Conservation (phyloP, 2,329 filamentous ascomycete species). For the Podosphaera fusca region DNA sequence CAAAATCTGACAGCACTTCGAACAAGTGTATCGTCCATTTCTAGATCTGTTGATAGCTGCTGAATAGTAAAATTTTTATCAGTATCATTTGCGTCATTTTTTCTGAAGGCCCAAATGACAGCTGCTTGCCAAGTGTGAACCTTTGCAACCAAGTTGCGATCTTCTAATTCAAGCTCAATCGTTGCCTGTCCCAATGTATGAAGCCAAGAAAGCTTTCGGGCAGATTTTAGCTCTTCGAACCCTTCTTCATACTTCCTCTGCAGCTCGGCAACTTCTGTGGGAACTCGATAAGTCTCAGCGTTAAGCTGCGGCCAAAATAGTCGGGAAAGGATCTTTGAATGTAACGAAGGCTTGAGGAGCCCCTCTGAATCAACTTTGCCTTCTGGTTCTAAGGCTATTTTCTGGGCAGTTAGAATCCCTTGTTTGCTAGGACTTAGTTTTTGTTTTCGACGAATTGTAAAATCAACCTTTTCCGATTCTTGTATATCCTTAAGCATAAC, state of each 20-base stretch:
- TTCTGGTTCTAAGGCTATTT: constrained; percentile 14
- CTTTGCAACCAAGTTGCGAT: constrained; percentile 49
- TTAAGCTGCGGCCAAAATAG: constrained; percentile 81
- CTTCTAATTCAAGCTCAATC: constrained; percentile 62
- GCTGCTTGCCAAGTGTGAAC: constrained; percentile 70
- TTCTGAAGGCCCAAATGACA: constrained; percentile 64
- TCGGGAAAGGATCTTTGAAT: constrained; percentile 70
- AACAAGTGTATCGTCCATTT: constrained; percentile 54
- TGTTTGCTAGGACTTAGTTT: constrained; percentile 16
- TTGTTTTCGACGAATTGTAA: constrained; percentile 33
- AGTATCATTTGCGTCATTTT: constrained; percentile 11
- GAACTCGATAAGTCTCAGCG: constrained; percentile 43
- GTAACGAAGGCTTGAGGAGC: constrained; percentile 23
- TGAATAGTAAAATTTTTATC: constrained; percentile 22
- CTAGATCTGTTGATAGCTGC: constrained; percentile 29
- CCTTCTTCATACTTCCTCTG: constrained; percentile 50
- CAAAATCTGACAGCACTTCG: constrained; percentile 46
- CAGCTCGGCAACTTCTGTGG: constrained; percentile 30
- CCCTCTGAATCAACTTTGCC: constrained; percentile 3
- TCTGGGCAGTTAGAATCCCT: constrained; percentile 10
- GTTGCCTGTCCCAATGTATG: constrained; percentile 59
- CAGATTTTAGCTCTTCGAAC: constrained; percentile 60
- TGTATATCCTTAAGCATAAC: constrained; percentile 92
- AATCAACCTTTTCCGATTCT: constrained; percentile 57
- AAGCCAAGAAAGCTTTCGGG: constrained; percentile 73